Evolutionary conservation across 257 asterid genomes (phyloP).

Genomic region (Solanum pimpinellifolium): DNA sequence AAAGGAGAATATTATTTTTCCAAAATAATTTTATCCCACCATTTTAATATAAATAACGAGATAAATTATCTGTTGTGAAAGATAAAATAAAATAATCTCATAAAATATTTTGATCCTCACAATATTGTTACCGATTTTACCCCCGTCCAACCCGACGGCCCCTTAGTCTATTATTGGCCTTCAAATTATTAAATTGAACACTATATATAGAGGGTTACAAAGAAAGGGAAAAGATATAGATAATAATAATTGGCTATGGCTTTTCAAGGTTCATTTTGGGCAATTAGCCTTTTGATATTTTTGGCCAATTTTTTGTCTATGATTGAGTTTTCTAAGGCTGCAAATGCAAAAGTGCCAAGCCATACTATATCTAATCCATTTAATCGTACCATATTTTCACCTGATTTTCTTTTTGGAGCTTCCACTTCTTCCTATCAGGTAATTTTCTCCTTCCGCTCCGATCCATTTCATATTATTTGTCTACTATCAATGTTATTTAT

Average conservation of each 20-base stretch:
- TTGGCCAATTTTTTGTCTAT: background rate
- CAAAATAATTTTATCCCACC: no score
- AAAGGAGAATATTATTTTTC: no score
- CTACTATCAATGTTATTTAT: no score
- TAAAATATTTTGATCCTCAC: rapidly evolving
- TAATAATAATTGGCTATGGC: background rate
- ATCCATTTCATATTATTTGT: no score
- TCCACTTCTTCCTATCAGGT: background rate
- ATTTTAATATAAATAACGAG: no score
- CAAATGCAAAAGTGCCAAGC: background rate
- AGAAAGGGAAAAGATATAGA: background rate
- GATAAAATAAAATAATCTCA: no score
- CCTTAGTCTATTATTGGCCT: background rate
- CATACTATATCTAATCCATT: background rate
- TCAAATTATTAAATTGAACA: background rate
- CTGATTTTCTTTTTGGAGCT: background rate
- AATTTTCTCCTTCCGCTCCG: background rate
- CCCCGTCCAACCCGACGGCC: no score
- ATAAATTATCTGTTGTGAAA: no score
- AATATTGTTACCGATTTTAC: no score
- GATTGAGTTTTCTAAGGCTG: background rate
- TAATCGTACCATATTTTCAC: background rate
- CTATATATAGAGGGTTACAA: background rate
- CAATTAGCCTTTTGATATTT: background rate
- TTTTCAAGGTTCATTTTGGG: background rate